A percentile compares a stretch with the other conserved stretches of the same genome.
Conservation (phyloP, 257 asterid genomes). For the Cordia subcordata region DNA sequence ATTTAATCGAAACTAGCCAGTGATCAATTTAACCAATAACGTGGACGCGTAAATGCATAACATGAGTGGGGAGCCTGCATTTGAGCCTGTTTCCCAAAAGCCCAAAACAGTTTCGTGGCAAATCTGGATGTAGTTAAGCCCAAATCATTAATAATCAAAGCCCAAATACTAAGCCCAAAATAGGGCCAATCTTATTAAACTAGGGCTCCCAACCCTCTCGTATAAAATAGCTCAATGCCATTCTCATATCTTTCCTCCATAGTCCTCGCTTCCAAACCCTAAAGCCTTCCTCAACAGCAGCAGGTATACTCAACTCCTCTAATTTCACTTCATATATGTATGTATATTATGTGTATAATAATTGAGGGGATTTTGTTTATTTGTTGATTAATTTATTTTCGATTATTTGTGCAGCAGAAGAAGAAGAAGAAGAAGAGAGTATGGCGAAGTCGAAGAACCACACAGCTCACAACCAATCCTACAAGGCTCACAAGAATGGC, state of each 20-base stretch:
- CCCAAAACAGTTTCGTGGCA: not conserved
- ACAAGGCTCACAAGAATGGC: constrained; percentile 64
- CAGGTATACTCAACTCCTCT: not conserved
- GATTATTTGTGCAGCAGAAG: not conserved
- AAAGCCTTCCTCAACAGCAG: not conserved
- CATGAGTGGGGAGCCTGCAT: too few species aligned
- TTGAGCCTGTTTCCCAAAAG: too few species aligned
- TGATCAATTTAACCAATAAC: too few species aligned
- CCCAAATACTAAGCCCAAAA: not conserved
- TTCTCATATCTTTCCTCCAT: not conserved
- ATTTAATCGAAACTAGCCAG: too few species aligned
- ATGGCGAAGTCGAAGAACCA: constrained; percentile 77
- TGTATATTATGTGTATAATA: too few species aligned
- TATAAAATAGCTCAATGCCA: not conserved
- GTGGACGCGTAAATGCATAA: too few species aligned
- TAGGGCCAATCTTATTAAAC: not conserved
- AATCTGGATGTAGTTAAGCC: not conserved
- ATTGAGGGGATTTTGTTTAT: too few species aligned
- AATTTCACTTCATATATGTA: too few species aligned
- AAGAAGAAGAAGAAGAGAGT: not conserved
- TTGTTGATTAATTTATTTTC: too few species aligned
- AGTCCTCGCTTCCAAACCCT: not conserved
- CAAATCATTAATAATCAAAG: not conserved
- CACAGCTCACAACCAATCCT: constrained; percentile 68
- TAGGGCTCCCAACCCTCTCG: not conserved